Evolutionary conservation across 2,329 filamentous ascomycete genomes (phyloP).

Genomic region (Penicillium sp.): DNA sequence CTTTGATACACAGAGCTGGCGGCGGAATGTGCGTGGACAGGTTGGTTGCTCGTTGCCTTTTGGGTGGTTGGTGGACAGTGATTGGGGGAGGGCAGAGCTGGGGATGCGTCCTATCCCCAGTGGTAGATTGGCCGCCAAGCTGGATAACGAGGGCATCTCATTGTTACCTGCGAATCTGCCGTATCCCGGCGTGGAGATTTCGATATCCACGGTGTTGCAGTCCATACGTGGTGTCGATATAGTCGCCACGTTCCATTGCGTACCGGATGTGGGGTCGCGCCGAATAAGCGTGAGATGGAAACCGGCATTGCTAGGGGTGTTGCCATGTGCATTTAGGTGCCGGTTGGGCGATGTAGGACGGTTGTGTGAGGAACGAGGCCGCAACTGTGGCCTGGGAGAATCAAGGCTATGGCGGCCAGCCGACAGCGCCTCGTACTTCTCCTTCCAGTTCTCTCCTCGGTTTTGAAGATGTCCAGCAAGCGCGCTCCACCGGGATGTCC

Average conservation of each 20-base stretch:
- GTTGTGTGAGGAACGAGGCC: constrained; percentile 23
- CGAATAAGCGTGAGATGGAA: constrained; percentile 61
- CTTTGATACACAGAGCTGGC: constrained; percentile 34
- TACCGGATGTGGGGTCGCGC: constrained; percentile 64
- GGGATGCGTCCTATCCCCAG: constrained; percentile 25
- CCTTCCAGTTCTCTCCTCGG: constrained; percentile 23
- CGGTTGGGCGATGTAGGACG: constrained; percentile 22
- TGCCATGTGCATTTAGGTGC: constrained; percentile 9
- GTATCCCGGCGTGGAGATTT: constrained; percentile 59
- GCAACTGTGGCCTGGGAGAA: constrained; percentile 24
- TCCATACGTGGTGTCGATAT: constrained; percentile 47
- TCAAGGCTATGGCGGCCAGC: constrained; percentile 33
- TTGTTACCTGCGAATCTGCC: constrained; percentile 51
- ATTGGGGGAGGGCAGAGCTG: constrained; percentile 11
- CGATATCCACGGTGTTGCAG: constrained; percentile 46
- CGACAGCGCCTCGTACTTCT: constrained; percentile 23
- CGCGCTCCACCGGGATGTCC: constrained; percentile 31
- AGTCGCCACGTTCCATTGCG: constrained; percentile 72
- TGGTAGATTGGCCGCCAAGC: constrained; percentile 26
- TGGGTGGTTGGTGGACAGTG: constrained; percentile 9
- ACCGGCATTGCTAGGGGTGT: constrained; percentile 19
- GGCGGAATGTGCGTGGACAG: constrained; percentile 31
- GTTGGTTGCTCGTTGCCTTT: constrained; percentile 18
- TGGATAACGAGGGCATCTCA: constrained; percentile 35
- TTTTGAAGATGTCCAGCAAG: constrained; percentile 25